Conservation (phyloP, 306 rosid species). For the Ormosia semicastrata region DNA sequence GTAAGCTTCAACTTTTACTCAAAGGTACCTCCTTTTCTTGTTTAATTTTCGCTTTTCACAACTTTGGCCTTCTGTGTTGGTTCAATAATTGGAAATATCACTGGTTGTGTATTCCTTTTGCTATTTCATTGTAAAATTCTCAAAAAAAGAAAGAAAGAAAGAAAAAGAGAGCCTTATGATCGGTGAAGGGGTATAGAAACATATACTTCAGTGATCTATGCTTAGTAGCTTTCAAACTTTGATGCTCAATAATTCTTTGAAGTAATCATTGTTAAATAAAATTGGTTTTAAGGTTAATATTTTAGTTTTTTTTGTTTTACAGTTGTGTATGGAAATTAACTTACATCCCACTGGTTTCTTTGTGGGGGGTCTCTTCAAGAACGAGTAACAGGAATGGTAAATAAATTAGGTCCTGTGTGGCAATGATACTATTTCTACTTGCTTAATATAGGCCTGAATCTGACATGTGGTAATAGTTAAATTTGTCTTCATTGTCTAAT, state of each 20-base stretch:
- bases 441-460: not conserved
- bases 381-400: not conserved
- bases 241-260: not conserved
- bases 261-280: not conserved
- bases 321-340: not conserved
- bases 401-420: not conserved
- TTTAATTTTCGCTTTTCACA: not conserved
- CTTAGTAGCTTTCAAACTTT: not conserved
- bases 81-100: not conserved
- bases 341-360: not conserved
- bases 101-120: not conserved
- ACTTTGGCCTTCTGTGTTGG: not conserved
- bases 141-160: too few relatives aligned
- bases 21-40: conserved; percentile 7
- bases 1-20: not conserved
- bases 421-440: not conserved
- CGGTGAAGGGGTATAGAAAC: not conserved
- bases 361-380: not conserved
- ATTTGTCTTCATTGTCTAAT: not conserved
- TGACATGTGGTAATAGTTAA: not conserved
- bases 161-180: not conserved
- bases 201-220: not conserved
- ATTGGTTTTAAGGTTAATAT: not conserved
- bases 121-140: not conserved
- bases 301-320: not conserved